Evolutionary conservation across 441 rosid genomes (phyloP).

Genomic region (Arabidopsis hybrid): DNA sequence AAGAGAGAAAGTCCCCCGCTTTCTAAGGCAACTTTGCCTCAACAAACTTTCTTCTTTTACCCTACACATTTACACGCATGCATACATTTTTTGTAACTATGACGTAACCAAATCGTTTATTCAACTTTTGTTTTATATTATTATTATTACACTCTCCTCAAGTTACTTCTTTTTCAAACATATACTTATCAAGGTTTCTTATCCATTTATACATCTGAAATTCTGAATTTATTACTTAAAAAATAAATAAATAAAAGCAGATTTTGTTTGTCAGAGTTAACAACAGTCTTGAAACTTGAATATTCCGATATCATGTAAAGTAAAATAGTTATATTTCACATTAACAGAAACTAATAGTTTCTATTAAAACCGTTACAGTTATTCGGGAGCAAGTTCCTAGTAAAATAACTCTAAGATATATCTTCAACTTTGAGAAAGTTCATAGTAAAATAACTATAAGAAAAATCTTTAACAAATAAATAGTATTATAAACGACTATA

Average conservation of each 20-base stretch:
- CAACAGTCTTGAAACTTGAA: conserved; percentile 41
- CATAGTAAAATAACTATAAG: background rate
- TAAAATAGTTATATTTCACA: too few relatives aligned
- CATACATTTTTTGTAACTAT: background rate
- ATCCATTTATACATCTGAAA: conserved; percentile 16
- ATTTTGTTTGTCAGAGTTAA: conserved; percentile 33
- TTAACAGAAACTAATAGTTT: background rate
- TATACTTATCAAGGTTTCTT: conserved; percentile 13
- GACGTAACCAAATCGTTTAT: conserved; percentile 10
- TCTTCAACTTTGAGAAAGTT: too few relatives aligned
- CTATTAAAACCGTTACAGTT: background rate
- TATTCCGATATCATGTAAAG: conserved; percentile 8
- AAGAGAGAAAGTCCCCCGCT: conserved; percentile 53
- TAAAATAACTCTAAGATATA: too few relatives aligned
- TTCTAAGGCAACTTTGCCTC: conserved; percentile 47
- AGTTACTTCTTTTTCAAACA: background rate
- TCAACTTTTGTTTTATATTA: background rate
- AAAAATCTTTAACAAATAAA: background rate
- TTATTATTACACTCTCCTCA: background rate
- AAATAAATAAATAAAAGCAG: background rate
- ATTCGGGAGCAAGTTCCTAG: too few relatives aligned
- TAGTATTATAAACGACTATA: background rate
- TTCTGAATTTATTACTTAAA: background rate
- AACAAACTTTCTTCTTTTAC: conserved; percentile 31
- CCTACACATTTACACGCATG: conserved; percentile 24